Evolutionary conservation across 2,329 filamentous ascomycete species (phyloP).

Genomic region (Diplodia mutila): DNA sequence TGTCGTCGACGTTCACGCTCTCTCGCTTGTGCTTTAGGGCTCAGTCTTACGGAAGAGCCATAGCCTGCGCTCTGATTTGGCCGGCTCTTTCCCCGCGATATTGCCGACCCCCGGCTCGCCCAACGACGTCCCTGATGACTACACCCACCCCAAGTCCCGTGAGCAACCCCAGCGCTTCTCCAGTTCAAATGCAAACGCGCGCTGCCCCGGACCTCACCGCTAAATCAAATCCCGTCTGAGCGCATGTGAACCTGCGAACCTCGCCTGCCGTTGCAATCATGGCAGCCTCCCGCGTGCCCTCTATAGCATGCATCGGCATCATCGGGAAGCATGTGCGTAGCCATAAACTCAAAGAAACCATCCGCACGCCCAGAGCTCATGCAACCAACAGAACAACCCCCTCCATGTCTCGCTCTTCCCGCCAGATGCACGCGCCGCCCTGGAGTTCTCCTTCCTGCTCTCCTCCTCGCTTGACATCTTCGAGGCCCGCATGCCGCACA

Average conservation of each 20-base stretch:
- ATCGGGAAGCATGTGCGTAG: constrained; percentile 82
- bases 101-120: neutral
- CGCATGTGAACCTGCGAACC: constrained; percentile 13
- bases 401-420: constrained; percentile 92
- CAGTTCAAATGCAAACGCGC: constrained; percentile 1
- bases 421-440: constrained; percentile 69
- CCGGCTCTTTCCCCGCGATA: neutral
- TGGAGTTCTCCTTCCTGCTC: constrained; percentile 90
- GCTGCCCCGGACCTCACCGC: neutral
- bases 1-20: constrained; percentile 37
- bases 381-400: constrained; percentile 77
- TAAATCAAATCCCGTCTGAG: neutral
- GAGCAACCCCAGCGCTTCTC: neutral
- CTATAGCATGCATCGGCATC: constrained; percentile 89
- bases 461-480: constrained; percentile 94
- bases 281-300: constrained; percentile 59
- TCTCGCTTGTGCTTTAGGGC: constrained; percentile 26
- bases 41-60: constrained; percentile 18
- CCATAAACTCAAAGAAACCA: neutral
- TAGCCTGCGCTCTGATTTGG: constrained; percentile 22
- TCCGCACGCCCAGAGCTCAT: constrained; percentile 19
- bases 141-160: neutral
- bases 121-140: constrained; percentile 22
- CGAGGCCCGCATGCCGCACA: constrained; percentile 76
- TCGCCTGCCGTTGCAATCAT: constrained; percentile 36